Evolutionary conservation across 345 rosid species (phyloP).

Genomic region (Populus alba): DNA sequence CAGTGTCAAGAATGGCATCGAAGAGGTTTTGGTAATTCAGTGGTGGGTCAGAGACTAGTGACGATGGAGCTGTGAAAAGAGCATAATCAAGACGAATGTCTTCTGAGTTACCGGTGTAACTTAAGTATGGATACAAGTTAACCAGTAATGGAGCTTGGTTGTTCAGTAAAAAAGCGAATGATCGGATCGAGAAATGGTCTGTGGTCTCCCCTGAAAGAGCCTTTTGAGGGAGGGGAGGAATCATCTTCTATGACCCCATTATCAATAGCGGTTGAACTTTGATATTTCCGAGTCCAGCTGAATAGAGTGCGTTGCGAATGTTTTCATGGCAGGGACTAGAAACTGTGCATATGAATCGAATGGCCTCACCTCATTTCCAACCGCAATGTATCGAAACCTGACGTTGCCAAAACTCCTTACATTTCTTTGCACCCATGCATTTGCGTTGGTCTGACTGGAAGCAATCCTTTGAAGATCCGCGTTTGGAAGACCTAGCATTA

Average conservation of each 20-base stretch:
- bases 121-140: conserved; percentile 40
- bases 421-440: conserved; percentile 43
- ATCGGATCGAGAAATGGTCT: conserved; percentile 30
- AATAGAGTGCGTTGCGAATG: conserved; percentile 28
- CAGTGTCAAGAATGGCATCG: conserved; percentile 50
- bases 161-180: conserved; percentile 26
- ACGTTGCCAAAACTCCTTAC: conserved; percentile 18
- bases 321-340: conserved; percentile 38
- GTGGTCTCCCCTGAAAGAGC: conserved; percentile 24
- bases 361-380: conserved; percentile 46
- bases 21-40: conserved; percentile 46
- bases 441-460: conserved; percentile 37
- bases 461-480: conserved; percentile 29
- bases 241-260: conserved; percentile 1
- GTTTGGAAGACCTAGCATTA: conserved; percentile 38
- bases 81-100: conserved; percentile 40
- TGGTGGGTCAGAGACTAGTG: conserved; percentile 26
- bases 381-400: conserved; percentile 23
- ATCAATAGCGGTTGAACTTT: conserved; percentile 47
- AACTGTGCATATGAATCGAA: conserved; percentile 18
- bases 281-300: conserved; percentile 36
- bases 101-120: conserved; percentile 18
- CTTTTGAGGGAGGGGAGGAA: conserved; percentile 44
- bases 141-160: conserved; percentile 38
- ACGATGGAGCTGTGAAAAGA: conserved; percentile 31